phyloP scores from a whole-genome alignment of 1,284 basidiomycete species.

The Quambalaria eucalypti region DNA sequence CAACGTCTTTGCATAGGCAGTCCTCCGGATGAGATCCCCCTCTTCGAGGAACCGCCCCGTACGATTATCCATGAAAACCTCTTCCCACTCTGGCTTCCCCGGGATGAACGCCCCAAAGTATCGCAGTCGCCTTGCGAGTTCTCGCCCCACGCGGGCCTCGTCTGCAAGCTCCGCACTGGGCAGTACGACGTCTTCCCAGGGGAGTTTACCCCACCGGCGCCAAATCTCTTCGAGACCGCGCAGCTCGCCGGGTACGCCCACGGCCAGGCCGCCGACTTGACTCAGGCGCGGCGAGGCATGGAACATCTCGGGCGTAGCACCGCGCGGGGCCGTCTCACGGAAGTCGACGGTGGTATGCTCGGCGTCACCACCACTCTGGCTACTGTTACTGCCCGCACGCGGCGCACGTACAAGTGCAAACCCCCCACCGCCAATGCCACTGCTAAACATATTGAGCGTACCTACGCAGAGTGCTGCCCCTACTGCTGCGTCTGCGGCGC shows the following conservation, averaged over 20 bases:
- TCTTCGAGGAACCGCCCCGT: constrained; percentile 13
- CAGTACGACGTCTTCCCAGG: constrained; percentile 67
- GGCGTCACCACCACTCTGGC: neutral
- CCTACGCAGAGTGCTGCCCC: constrained; percentile 47
- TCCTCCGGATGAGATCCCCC: constrained; percentile 26
- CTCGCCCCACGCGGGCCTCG: constrained; percentile 66
- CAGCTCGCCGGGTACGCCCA: constrained; percentile 75
- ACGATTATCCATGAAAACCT: constrained; percentile 9
- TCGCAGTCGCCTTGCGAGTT: constrained; percentile 64
- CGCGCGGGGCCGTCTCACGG: constrained; percentile 71
- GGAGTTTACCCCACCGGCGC: constrained; percentile 64
- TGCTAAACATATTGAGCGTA: constrained; percentile 58
- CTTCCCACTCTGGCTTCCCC: constrained; percentile 64
- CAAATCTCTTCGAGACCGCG: constrained; percentile 72
- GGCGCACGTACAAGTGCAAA: constrained; percentile 76
- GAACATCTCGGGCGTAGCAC: constrained; percentile 63
- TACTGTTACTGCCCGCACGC: constrained; percentile 1
- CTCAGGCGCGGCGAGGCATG: constrained; percentile 49
- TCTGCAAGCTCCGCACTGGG: constrained; percentile 56
- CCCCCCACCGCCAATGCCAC: constrained; percentile 77
- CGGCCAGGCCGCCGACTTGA: constrained; percentile 52
- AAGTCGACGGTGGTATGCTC: constrained; percentile 58
- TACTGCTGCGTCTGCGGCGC: constrained; percentile 80
- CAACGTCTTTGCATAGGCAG: constrained; percentile 30
- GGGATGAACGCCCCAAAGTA: constrained; percentile 60